Evolutionary conservation across 1,284 basidiomycete species (phyloP), one percentile per base, ranked within the genome.

Genomic region (Cryptococcus floricola): DNA sequence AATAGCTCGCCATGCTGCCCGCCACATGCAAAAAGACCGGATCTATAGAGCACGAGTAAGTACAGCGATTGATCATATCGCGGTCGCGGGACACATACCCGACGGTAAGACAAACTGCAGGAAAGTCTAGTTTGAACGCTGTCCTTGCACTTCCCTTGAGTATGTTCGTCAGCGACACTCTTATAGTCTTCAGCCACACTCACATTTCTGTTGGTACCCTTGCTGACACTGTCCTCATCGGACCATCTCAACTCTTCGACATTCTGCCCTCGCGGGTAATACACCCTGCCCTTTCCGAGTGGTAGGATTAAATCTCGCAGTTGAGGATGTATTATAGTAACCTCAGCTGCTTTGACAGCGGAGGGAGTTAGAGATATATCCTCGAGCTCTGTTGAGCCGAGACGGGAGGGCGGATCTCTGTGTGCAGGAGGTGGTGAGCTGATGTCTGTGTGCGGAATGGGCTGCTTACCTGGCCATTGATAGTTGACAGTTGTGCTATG

Each of bases 1-100:
- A 71, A 70, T 7, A 77, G 55, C 58, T 77, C 74, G 44, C 74
- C 76, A 54, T 74, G 70, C 54, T 76, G 75, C 2, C 76, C 76
- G 9, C 76, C 76, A 39, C 71, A 74, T 12, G 74, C 75, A 18
- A 77, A 50, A 54, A 74, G 71, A 8, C 59, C 49, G 27, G 56
- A 57, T 47, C 69, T 70, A 53, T 34, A 13, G 25, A 31, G 39
- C 19, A 46, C 10, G 44, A 34, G 18, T 19, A 46, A 23, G 23
- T 23, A 23, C 23, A 23, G 0, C 14, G n/a, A 42, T 42, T 8
- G 14, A 2, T n/a, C 39, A 42, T 16, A 10, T 2, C 31, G 31
- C 31, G 41, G 27, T 12, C 12, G 14, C 19, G 31, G 48, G 42
- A 53, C 42, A 62, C 73, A 65, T 58, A 74, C 74, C 67, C 72